A percentile compares a stretch with the other conserved stretches of the same genome.
Conservation (phyloP, 2,329 filamentous ascomycete species). For the Calonectria naviculata region DNA sequence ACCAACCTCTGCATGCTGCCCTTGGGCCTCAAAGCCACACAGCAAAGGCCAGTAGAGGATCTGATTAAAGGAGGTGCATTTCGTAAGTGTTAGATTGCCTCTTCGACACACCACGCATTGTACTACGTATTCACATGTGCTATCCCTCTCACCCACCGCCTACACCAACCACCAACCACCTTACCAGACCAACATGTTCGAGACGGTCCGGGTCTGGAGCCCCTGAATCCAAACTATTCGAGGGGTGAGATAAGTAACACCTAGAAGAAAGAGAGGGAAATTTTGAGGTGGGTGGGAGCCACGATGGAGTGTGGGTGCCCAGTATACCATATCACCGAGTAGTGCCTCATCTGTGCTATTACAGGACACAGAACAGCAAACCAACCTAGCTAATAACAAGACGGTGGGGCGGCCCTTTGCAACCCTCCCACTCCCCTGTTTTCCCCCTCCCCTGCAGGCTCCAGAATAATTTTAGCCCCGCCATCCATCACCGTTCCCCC, state of each 20-base stretch:
- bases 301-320: slow-evolving; percentile 4
- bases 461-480: slow-evolving; percentile 55
- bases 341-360: neutral
- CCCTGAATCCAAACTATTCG: slow-evolving; percentile 6
- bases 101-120: neutral
- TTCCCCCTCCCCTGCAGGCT: slow-evolving; percentile 35
- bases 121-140: neutral
- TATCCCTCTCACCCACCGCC: slow-evolving; percentile 3
- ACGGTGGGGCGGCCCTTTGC: slow-evolving; percentile 16
- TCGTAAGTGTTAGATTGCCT: slow-evolving; percentile 20
- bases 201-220: slow-evolving; percentile 13
- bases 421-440: slow-evolving; percentile 15
- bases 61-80: slow-evolving; percentile 20
- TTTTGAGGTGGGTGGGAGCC: slow-evolving; percentile 2
- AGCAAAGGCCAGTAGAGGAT: slow-evolving; percentile 6
- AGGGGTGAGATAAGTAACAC: slow-evolving; percentile 8
- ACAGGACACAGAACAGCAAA: neutral
- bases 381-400: slow-evolving; percentile 13
- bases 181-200: neutral
- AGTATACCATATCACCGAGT: slow-evolving; percentile 10
- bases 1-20: neutral
- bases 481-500: slow-evolving; percentile 50
- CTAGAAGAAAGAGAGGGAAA: neutral
- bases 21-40: slow-evolving; percentile 2
- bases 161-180: slow-evolving; percentile 1